Base-by-base conservation (phyloP, 805 yeast genomes). In the Candida sonorensis region DNA sequence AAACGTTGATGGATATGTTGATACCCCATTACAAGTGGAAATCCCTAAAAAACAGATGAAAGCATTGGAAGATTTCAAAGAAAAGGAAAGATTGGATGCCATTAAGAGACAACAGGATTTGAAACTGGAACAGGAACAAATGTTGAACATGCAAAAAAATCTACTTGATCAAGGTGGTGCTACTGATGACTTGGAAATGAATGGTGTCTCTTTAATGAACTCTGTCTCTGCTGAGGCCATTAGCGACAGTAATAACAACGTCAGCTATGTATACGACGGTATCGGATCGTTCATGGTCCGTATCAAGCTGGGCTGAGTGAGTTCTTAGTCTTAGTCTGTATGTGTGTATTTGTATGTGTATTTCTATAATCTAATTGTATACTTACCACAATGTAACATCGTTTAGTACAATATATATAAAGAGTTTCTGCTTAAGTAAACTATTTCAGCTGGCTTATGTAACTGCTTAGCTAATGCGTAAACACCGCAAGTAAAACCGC, bases 1-100 rank as follows among this genome's bases (percentile, higher is more conserved):
- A 2, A 67, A 71, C 17, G 66, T 72, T 3, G 68, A 67, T 31
- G 61, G 65, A 11, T 70, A 61, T 46, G 57, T 62, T 32, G 79
- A 74, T 42, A 43, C 59, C 52, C 40, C 60, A 21, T 40, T 51
- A 20, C 48, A 48, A 19, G 41, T 56, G 17, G 59, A 53, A 30
- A 44, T 49, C 7, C 64, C 64, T 2, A 40, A 45, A 40, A 46
- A 48, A 17, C 59, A 56, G 27, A 36, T 48, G 20, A 39, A 39
- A 19, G 53, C 48, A 7, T 27, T 42, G 32, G 51, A 44, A 26
- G 41, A 45, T 12, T 32, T 34, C 24, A 46, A 40, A 26, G 46
- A 44, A 19, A 40, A 40, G 26, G 46, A 49, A 21, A 36, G 44
- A 12, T 12, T 29, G 29, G 33, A 37, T 11, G 38, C 37, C 16